A percentile compares a stretch with the other conserved stretches of the same genome.
Conservation (phyloP, 2,329 filamentous ascomycete species). For the Knoxdaviesia proteae region DNA sequence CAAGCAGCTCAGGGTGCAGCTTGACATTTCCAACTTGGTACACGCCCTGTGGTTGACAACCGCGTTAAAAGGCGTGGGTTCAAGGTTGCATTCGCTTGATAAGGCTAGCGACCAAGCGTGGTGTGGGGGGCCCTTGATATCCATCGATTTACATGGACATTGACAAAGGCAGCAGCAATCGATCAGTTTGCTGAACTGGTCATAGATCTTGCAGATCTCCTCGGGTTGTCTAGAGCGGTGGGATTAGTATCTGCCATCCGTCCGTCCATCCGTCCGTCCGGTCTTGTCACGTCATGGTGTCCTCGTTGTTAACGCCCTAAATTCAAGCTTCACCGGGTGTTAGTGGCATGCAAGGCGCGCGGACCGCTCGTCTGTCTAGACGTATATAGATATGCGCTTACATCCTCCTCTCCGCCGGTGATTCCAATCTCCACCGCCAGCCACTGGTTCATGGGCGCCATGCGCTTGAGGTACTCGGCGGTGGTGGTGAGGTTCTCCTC, state of each 20-base stretch:
- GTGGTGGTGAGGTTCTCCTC: conserved; percentile 86
- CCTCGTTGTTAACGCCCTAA: conserved; percentile 91
- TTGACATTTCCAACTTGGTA: conserved; percentile 97
- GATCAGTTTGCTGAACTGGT: conserved; percentile 80
- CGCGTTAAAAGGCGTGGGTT: too few species aligned
- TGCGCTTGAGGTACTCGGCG: conserved; percentile 80
- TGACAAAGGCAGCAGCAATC: conserved; percentile 94
- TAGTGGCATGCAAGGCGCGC: too few species aligned
- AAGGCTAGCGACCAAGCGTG: too few species aligned
- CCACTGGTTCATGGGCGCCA: conserved; percentile 95
- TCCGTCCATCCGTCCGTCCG: too few species aligned
- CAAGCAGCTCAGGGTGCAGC: conserved; percentile 85
- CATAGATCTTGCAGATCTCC: conserved; percentile 83
- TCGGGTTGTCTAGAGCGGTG: conserved; percentile 71
- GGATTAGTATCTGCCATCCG: too few species aligned
- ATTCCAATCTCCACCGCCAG: conserved; percentile 85
- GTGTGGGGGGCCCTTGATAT: too few species aligned
- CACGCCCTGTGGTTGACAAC: conserved; percentile 29
- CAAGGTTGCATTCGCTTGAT: too few species aligned
- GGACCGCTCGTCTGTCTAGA: too few species aligned
- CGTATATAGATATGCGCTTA: too few species aligned
- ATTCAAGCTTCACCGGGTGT: too few species aligned
- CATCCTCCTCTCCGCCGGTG: conserved; percentile 79
- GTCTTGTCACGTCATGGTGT: conserved; percentile 9
- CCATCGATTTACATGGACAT: conserved; percentile 49